A percentile compares a stretch with the other conserved stretches of the same genome.
Conservation (phyloP, 441 rosid species). For the Gossypium davidsonii region DNA sequence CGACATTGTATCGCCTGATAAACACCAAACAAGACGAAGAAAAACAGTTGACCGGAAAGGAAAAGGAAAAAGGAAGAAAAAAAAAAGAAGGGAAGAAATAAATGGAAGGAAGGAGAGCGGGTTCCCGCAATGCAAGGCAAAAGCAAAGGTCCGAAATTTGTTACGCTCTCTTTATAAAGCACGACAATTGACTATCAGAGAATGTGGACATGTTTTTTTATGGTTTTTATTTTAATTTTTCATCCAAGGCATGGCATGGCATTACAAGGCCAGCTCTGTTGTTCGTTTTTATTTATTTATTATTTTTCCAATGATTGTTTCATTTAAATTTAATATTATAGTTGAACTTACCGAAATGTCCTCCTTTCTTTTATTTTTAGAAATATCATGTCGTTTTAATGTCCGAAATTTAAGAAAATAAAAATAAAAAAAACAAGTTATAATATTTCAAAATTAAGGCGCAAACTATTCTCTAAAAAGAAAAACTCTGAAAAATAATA, state of each 20-base stretch:
- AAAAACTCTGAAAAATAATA: too few relatives aligned
- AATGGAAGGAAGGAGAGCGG: neutral
- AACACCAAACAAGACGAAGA: neutral
- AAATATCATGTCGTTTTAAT: too few relatives aligned
- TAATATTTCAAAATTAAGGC: too few relatives aligned
- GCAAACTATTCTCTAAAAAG: too few relatives aligned
- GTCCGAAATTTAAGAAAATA: neutral
- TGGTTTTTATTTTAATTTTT: too few relatives aligned
- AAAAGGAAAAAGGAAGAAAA: neutral
- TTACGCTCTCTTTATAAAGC: neutral
- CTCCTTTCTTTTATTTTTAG: neutral
- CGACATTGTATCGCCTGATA: constrained; percentile 26
- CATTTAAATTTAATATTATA: neutral
- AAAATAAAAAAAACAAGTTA: neutral
- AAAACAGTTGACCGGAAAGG: neutral
- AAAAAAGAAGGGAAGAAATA: neutral
- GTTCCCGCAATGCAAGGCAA: constrained; percentile 3
- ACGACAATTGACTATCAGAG: neutral
- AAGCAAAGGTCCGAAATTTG: neutral
- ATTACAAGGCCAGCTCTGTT: neutral
- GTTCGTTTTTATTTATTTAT: neutral
- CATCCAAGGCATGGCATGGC: neutral
- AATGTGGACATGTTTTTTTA: neutral
- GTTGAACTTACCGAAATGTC: neutral
- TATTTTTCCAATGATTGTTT: neutral